Percentiles rank a stretch among this genome's conserved stretches.
Conservation (phyloP, 371 early-diverging fungal genomes). For the Mucor irregularis region DNA sequence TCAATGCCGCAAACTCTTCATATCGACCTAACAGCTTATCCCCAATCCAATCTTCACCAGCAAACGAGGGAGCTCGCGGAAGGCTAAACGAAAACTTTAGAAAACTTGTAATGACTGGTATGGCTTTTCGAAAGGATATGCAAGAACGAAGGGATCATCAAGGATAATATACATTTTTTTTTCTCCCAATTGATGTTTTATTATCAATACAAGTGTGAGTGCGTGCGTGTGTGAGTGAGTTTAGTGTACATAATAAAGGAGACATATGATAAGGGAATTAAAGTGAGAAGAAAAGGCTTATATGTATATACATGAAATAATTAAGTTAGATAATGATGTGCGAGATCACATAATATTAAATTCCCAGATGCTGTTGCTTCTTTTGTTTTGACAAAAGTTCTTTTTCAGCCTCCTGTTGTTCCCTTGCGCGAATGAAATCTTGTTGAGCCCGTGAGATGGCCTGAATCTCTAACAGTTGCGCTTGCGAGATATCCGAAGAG, state of each 20-base stretch:
- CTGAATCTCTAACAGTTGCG: constrained; percentile 17
- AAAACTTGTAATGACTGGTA: constrained; percentile 54
- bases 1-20: constrained; percentile 21
- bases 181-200: too few species aligned
- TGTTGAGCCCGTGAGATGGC: constrained; percentile 21
- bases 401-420: constrained; percentile 22
- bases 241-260: too few species aligned
- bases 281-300: too few species aligned
- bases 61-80: constrained; percentile 27
- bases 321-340: too few species aligned
- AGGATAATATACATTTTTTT: not conserved
- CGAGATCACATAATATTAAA: too few species aligned
- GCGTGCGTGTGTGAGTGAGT: too few species aligned
- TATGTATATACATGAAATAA: too few species aligned
- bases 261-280: too few species aligned
- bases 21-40: constrained; percentile 14
- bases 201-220: too few species aligned
- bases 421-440: constrained; percentile 20
- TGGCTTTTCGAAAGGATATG: constrained; percentile 53
- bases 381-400: constrained; percentile 14
- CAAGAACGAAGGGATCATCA: constrained; percentile 44
- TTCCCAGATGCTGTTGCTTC: constrained; percentile 1
- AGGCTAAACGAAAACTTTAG: constrained; percentile 53
- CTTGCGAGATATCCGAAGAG: constrained; percentile 14
- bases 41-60: constrained; percentile 15